phyloP scores from a whole-genome alignment of 2,329 filamentous ascomycete genomes.

The Penicillium sp. region DNA sequence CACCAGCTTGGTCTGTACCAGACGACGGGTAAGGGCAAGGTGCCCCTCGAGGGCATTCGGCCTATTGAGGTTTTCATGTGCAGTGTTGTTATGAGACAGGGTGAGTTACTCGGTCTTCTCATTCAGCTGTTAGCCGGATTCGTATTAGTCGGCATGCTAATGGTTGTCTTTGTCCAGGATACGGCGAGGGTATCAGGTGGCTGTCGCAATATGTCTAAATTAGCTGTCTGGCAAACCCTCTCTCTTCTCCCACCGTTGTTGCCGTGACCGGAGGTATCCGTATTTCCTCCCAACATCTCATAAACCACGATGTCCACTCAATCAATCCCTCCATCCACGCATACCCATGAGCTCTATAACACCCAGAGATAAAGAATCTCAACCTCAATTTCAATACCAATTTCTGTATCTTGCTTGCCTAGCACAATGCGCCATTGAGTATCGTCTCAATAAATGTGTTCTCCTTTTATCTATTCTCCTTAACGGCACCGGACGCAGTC shows the following conservation, averaged over 20 bases:
- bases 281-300: neutral
- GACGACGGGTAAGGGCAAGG: slow-evolving; percentile 94
- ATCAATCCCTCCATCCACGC: neutral
- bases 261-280: neutral
- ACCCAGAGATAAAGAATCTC: neutral
- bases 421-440: neutral
- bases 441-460: neutral
- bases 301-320: neutral
- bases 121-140: neutral
- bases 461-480: neutral
- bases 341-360: neutral
- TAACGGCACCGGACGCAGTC: too few relatives aligned
- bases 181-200: slow-evolving; percentile 90
- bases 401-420: neutral
- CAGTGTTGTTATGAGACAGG: slow-evolving; percentile 97
- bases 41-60: slow-evolving; percentile 86
- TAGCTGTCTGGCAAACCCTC: neutral
- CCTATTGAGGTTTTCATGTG: slow-evolving; percentile 99
- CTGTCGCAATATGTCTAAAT: slow-evolving; percentile 86
- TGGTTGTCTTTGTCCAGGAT: slow-evolving; percentile 56
- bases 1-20: slow-evolving; percentile 93
- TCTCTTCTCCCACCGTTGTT: neutral
- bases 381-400: neutral
- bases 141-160: neutral
- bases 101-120: slow-evolving; percentile 48